Evolutionary conservation across 2,329 filamentous ascomycete species (phyloP), one percentile per base, ranked within the genome.

Genomic region (Thielaviopsis musarum): DNA sequence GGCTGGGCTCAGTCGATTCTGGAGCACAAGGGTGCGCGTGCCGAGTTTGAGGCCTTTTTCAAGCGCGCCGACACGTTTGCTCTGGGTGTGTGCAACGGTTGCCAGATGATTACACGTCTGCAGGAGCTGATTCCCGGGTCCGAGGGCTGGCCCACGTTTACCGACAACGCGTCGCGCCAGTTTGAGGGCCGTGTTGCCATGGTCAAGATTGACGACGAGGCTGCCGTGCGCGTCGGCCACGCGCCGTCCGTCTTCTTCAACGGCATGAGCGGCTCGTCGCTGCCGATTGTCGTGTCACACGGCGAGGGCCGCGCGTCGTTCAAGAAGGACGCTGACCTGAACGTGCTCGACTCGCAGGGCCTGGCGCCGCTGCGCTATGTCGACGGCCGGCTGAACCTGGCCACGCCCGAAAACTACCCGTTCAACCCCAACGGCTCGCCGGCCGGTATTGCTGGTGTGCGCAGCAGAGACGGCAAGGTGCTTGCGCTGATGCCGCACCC

Each of bases 1-100:
- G 93, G 93, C 52, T 98, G 93, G 93, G 89, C 93, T 4, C 91
- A 94, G 72, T 91, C 87, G 1, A 90, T 97, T 48, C 79, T 97
- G 19, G 80, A 94, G 70, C 89, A 97, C 72, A 80, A 85, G 60
- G 84, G 85, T 51, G 78, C 80, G 1, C 82, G 90, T 51, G 77
- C 78, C 60, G 87, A 91, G 65, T 96, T 97, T 73, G 76, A 85
- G 66, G 72, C 75, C 55, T 97, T 96, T 79, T 97, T 97, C 74
- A 79, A 83, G 64, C 82, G 93, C 30, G 80, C 84, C 4, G 89
- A 96, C 69, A 97, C 93, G 0, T 97, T 98, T 71, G 78, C 89
- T 0, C 79, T 98, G 0, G 93, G 93, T 66, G 89, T 97, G 38
- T 97, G 93, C 79, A 98, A 98, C 70, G 93, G 93, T 56, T 97